These are phyloP conservation scores for Trypanosoma congolense DNA, from an alignment of 208 protist genomes.

Conservation along the genomic window DNA sequence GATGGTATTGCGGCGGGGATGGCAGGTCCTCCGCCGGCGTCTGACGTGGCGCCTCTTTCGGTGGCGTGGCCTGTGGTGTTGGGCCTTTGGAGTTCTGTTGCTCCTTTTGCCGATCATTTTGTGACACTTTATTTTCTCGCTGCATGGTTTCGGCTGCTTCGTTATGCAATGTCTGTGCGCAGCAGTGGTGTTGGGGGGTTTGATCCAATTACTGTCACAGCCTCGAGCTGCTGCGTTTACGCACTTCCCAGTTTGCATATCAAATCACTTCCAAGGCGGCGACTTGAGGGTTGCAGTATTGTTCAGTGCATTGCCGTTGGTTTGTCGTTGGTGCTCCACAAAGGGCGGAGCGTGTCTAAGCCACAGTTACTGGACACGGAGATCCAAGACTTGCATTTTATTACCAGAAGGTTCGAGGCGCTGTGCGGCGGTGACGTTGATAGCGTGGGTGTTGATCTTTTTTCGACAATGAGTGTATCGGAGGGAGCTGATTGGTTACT, in stretches of 20 bases:
- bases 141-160: constrained; percentile 12
- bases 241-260: constrained; percentile 29
- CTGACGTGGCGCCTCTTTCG: not conserved
- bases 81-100: constrained; percentile 11
- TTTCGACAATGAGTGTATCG: constrained; percentile 4
- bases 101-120: constrained; percentile 22
- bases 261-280: constrained; percentile 23
- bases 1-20: not conserved
- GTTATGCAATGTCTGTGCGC: constrained; percentile 1
- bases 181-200: not conserved
- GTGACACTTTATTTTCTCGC: constrained; percentile 12
- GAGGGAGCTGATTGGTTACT: constrained; percentile 17
- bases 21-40: not conserved
- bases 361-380: constrained; percentile 17
- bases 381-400: constrained; percentile 2
- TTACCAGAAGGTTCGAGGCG: constrained; percentile 3
- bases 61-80: constrained; percentile 8
- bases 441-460: constrained; percentile 6
- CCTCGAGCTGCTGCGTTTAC: constrained; percentile 20
- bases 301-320: constrained; percentile 24
- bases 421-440: constrained; percentile 1
- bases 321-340: constrained; percentile 13
- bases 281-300: constrained; percentile 17
- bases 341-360: constrained; percentile 6
- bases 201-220: not conserved